Evolutionary conservation across 495 filamentous ascomycete genomes (phyloP).

Genomic region (Lasiosphaeriaceae sp.): DNA sequence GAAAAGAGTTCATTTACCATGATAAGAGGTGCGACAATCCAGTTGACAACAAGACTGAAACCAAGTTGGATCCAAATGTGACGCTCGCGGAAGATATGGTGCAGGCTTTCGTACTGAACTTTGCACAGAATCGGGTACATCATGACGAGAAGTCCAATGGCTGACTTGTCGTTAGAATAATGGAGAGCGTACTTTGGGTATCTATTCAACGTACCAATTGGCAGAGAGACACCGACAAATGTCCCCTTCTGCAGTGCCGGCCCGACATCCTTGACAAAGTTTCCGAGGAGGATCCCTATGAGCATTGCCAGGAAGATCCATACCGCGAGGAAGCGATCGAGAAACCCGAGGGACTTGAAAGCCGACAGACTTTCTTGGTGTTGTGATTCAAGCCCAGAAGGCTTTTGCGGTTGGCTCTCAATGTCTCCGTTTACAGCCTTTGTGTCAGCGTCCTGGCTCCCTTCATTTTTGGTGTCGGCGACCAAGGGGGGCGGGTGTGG

Average conservation of each 20-base stretch:
- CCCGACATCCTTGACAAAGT: constrained; percentile 63
- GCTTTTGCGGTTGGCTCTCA: constrained; percentile 5
- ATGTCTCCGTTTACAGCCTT: background rate
- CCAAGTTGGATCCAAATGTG: constrained; percentile 74
- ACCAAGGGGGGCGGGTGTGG: too few relatives aligned
- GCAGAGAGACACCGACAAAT: constrained; percentile 71
- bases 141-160: constrained; percentile 81
- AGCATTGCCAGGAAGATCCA: constrained; percentile 89
- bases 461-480: too few relatives aligned
- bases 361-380: constrained; percentile 25
- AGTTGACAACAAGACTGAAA: constrained; percentile 79
- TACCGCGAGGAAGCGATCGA: constrained; percentile 73
- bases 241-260: constrained; percentile 64
- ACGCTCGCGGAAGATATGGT: constrained; percentile 58
- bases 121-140: constrained; percentile 97
- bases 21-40: constrained; percentile 83
- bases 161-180: constrained; percentile 33
- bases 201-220: constrained; percentile 68
- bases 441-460: too few relatives aligned
- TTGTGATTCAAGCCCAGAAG: background rate
- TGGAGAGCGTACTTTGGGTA: too few relatives aligned
- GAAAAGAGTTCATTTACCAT: constrained; percentile 58
- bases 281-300: constrained; percentile 73
- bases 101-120: constrained; percentile 77
- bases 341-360: constrained; percentile 55